Evolutionary conservation across 805 yeast genomes (phyloP), one percentile per base, ranked within the genome.

Genomic region (Grigorovia humatica): DNA sequence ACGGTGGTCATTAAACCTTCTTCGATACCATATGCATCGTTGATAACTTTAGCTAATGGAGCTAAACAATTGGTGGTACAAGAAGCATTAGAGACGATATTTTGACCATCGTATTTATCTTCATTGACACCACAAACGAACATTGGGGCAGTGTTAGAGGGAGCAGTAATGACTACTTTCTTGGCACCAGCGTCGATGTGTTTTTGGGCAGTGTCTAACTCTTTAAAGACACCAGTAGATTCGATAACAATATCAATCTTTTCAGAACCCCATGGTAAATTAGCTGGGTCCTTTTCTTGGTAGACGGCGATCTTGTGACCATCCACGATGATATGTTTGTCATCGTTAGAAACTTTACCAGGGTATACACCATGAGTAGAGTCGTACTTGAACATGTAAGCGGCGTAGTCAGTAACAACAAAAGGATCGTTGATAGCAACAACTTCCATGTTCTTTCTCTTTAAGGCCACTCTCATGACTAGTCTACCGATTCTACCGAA

Each of bases 1-100:
- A 79, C 84, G 57, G 85, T 80, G 73, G 86, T 80, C 86, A 81
- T 81, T 68, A 81, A 76, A 73, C 83, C 86, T 73, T 81, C 86
- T 69, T 80, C 82, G 63, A 81, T 78, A 62, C 84, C 84, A 70
- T 78, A 81, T 53, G 67, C 72, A 68, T 81, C 84, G 72, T 81
- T 74, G 68, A 81, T 74, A 59, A 81, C 78, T 73, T 81, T 81
- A 61, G 83, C 84, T 70, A 81, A 77, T 68, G 85, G 85, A 61
- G 85, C 86, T 66, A 81, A 76, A 77, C 85, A 80, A 75, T 81
- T 81, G 59, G 85, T 81, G 71, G 86, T 81, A 74, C 85, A 81
- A 48, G 85, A 81, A 64, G 86, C 86, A 70, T 81, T 81, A 62
- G 85, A 80, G 53, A 81, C 77, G 59, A 81, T 79, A 67, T 70